A percentile compares a stretch with the other conserved stretches of the same genome.
phyloP scores from a whole-genome alignment of 345 rosid species.

The Hibiscus tridactylites region DNA sequence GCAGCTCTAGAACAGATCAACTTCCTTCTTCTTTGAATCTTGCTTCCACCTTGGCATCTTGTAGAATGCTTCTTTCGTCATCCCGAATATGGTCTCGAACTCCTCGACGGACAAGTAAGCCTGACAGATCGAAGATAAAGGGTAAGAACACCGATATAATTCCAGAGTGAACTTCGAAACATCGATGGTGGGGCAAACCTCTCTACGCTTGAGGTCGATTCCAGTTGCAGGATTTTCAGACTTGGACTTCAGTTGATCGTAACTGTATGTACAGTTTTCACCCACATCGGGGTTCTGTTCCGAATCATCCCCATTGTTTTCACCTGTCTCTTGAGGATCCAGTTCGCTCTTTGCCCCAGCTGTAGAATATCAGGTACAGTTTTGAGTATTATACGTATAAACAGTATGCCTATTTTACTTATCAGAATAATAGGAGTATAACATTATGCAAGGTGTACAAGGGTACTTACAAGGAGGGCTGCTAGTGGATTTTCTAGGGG shows the following conservation, averaged over 20 bases:
- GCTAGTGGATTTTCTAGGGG: constrained; percentile 28
- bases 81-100: constrained; percentile 61
- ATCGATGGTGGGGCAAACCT: constrained; percentile 41
- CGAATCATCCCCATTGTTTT: constrained; percentile 37
- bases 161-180: neutral
- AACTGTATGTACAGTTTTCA: constrained; percentile 49
- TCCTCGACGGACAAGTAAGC: constrained; percentile 83
- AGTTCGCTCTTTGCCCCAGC: constrained; percentile 39
- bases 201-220: constrained; percentile 88
- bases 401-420: neutral
- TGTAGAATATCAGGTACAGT: constrained; percentile 10
- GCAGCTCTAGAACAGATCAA: constrained; percentile 57
- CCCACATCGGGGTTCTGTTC: constrained; percentile 23
- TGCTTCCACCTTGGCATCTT: constrained; percentile 95
- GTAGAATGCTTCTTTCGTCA: constrained; percentile 67
- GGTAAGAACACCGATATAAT: neutral
- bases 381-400: neutral
- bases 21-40: constrained; percentile 77
- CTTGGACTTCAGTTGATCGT: constrained; percentile 76
- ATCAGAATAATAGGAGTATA: too few relatives aligned
- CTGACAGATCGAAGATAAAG: constrained; percentile 13
- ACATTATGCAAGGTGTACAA: neutral
- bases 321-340: constrained; percentile 41
- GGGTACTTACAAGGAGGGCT: constrained; percentile 37
- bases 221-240: constrained; percentile 86